Conservation (phyloP, 1,284 basidiomycete species). For the Singerocomus rubriflavus region DNA sequence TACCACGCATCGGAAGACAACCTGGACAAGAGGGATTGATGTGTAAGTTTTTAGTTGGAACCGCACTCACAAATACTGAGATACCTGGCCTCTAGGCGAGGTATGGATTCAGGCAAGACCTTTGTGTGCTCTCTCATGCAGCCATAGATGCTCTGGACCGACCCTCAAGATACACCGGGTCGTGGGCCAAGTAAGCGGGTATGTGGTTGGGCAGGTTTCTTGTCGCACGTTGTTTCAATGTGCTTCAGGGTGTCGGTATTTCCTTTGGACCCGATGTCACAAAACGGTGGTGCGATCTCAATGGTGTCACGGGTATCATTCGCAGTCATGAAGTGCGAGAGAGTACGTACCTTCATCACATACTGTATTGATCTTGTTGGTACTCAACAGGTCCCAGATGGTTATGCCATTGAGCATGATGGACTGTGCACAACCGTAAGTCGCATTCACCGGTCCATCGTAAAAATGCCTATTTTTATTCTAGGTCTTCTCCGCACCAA, state of each 20-base stretch:
- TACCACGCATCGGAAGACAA: conserved; percentile 85
- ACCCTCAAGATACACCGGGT: conserved; percentile 89
- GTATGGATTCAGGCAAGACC: conserved; percentile 33
- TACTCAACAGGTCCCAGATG: conserved; percentile 45
- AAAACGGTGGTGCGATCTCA: conserved; percentile 82
- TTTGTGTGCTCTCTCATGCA: conserved; percentile 10
- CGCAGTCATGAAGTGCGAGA: conserved; percentile 98
- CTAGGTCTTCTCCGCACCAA: conserved; percentile 80
- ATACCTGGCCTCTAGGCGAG: conserved; percentile 44
- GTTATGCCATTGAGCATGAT: conserved; percentile 87
- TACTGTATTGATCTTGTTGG: neutral
- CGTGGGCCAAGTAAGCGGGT: conserved; percentile 95
- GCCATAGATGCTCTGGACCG: conserved; percentile 80
- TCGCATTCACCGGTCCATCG: conserved; percentile 1
- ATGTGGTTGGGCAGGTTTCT: conserved; percentile 22
- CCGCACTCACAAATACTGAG: conserved; percentile 10
- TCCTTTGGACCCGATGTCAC: conserved; percentile 96
- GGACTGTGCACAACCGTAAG: conserved; percentile 84
- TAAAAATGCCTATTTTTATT: conserved; percentile 8
- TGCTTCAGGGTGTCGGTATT: conserved; percentile 82
- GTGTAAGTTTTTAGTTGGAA: conserved; percentile 54
- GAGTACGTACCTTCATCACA: conserved; percentile 44
- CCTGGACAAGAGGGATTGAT: conserved; percentile 95
- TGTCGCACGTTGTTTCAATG: conserved; percentile 12
- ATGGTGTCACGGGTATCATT: conserved; percentile 86